A percentile compares a stretch with the other conserved stretches of the same genome.
These are phyloP conservation scores for Citrus medica DNA, from an alignment of 345 rosid species.

Conservation along the genomic window DNA sequence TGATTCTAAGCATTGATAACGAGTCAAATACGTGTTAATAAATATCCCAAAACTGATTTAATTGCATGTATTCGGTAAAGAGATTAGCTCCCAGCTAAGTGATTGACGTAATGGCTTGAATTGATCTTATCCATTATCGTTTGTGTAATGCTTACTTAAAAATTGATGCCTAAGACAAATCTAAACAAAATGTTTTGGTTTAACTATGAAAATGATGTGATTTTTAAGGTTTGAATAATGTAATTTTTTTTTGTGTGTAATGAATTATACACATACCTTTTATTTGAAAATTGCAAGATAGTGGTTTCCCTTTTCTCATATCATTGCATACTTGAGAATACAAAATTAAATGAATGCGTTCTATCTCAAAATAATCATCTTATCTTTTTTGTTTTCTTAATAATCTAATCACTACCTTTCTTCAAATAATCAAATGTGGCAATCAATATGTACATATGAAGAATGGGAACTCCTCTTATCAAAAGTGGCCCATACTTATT, in stretches of 20 bases:
- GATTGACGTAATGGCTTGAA: not conserved
- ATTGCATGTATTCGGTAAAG: not conserved
- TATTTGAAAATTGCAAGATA: not conserved
- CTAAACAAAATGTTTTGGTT: not conserved
- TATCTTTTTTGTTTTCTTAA: not conserved
- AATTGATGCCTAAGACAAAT: not conserved
- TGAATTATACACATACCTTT: no score
- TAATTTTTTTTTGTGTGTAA: no score
- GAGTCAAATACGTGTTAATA: no score
- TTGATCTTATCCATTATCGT: conserved; percentile 1
- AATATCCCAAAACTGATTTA: no score
- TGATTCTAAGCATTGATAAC: no score
- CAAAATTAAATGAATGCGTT: not conserved
- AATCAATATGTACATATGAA: not conserved
- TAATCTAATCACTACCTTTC: not conserved
- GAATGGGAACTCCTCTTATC: not conserved
- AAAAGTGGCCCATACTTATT: not conserved
- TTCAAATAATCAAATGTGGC: not conserved
- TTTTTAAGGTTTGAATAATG: not conserved
- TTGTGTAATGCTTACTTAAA: not conserved
- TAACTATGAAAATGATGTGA: not conserved
- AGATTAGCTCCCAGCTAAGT: not conserved
- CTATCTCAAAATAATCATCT: not conserved
- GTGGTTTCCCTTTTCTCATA: not conserved
- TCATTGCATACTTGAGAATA: not conserved